A percentile compares a stretch with the other conserved stretches of the same genome.
Conservation (phyloP, 352 stramenopile species). For the Phytophthora parvispora region DNA sequence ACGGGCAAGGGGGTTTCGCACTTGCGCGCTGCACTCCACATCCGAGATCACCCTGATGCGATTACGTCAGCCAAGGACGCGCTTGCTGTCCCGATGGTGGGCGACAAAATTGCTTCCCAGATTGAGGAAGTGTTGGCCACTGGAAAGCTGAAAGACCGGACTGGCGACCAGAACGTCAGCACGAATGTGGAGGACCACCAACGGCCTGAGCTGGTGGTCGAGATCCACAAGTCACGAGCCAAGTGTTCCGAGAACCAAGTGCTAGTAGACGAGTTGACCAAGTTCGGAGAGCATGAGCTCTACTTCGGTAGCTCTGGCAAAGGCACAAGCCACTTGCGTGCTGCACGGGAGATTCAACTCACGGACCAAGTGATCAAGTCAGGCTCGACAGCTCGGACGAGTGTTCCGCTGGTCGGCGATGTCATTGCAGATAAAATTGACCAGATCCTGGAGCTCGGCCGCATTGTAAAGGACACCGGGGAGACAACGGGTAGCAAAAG, state of each 20-base stretch:
- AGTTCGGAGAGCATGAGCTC: conserved; percentile 79
- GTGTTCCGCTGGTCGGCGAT: conserved; percentile 69
- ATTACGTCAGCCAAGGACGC: conserved; percentile 63
- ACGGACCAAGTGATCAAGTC: conserved; percentile 59
- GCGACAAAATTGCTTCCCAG: conserved; percentile 62
- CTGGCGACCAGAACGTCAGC: conserved; percentile 59
- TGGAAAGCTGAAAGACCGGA: conserved; percentile 63
- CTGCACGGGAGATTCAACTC: conserved; percentile 72
- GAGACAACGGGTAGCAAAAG: conserved; percentile 20
- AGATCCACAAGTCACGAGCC: conserved; percentile 53
- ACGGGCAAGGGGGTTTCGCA: conserved; percentile 82
- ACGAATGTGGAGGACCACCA: conserved; percentile 48
- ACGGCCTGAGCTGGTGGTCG: conserved; percentile 52
- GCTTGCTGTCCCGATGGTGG: conserved; percentile 55
- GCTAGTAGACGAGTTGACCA: conserved; percentile 69
- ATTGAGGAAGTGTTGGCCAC: conserved; percentile 67
- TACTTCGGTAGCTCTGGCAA: conserved; percentile 80
- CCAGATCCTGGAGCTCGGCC: conserved; percentile 75
- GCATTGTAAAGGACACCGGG: conserved; percentile 60
- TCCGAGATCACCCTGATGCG: conserved; percentile 56
- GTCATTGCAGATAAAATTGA: conserved; percentile 86
- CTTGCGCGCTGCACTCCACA: conserved; percentile 69
- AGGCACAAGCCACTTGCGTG: conserved; percentile 73
- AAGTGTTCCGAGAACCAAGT: conserved; percentile 72
- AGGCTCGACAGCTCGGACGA: conserved; percentile 47